Base-by-base conservation (phyloP, 2,329 filamentous ascomycete species). In the Clonostachys sp. region DNA sequence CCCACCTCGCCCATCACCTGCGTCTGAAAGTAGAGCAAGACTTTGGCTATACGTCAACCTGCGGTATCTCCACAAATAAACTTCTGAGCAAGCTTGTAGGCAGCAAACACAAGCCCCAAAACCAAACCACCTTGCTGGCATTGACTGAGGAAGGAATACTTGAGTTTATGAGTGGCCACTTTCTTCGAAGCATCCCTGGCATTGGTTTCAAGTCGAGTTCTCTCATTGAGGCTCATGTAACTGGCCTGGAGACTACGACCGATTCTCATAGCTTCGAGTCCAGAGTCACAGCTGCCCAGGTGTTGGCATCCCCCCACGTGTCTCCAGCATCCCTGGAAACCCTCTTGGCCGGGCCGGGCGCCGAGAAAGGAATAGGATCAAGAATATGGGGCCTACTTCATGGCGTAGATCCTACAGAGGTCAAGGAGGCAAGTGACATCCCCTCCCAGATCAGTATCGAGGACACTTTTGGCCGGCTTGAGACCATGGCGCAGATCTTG, bases 361-460 rank as follows among this genome's bases (percentile, higher is more conserved):
- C 81, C 3, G 82, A 87, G 49, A 81, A 79, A 55, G 88, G 86
- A 30, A 82, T 91, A 45, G 89, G 90, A 1, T 62, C 71, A 34
- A 86, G 82, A 55, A 70, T 91, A 4, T 97, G 90, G 90, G 74
- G 72, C 16, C 72, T 96, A 7, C 69, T 97, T 3, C 86, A 96
- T 61, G 92, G 91, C 6, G 74, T 90, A 30, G 92, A 97, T 62
- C 70, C 83, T 45, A 75, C 78, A 1, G 83, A 89, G 49, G 90
- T 97, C 16, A 82, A 83, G 44, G 75, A 83, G 52, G 86, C 83
- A 3, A 81, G 80, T 55, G 79, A 83, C 41, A 67, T 95, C 2
- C 92, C 92, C 0, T 83, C 82, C 2, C 91, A 96, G 64, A 95
- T 97, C 61, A 94, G 89, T 63, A 94, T 97, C 53, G 92, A 97